These are phyloP conservation scores for Pelagophyceae sp. DNA, from an alignment of 352 stramenopile genomes.

Conservation along the genomic window DNA sequence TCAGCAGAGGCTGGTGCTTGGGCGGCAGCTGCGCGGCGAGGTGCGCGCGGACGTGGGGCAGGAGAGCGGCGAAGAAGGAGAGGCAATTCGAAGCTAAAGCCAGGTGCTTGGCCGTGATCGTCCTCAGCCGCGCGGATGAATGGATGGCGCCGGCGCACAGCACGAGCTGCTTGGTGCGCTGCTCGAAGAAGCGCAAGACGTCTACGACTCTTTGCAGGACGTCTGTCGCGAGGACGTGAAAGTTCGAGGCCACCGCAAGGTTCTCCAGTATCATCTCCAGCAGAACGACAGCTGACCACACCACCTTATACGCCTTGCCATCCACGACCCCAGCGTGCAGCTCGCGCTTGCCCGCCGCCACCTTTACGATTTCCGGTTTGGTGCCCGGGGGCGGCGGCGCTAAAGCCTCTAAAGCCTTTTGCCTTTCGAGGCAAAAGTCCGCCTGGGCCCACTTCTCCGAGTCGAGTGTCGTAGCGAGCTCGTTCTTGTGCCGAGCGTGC, in stretches of 20 bases:
- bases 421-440: constrained; percentile 37
- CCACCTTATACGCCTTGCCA: constrained; percentile 80
- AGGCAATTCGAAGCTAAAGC: constrained; percentile 87
- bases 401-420: constrained; percentile 30
- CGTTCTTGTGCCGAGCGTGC: constrained; percentile 78
- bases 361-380: constrained; percentile 39
- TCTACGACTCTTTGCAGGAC: constrained; percentile 83
- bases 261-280: constrained; percentile 91
- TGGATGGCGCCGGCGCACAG: constrained; percentile 90
- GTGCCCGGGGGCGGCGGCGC: constrained; percentile 54
- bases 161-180: constrained; percentile 85
- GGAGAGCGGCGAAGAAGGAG: constrained; percentile 78
- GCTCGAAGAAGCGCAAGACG: constrained; percentile 82
- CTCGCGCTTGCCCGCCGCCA: constrained; percentile 11
- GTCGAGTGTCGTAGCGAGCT: constrained; percentile 83
- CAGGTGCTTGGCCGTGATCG: constrained; percentile 89
- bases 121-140: constrained; percentile 80
- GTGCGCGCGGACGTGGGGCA: constrained; percentile 87
- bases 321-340: constrained; percentile 66
- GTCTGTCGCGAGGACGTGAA: constrained; percentile 82
- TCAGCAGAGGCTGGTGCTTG: constrained; percentile 88
- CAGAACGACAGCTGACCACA: constrained; percentile 87
- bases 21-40: constrained; percentile 60
- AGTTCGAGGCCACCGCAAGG: constrained; percentile 80
- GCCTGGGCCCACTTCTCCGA: constrained; percentile 86